phyloP scores from a whole-genome alignment of 2,329 filamentous ascomycete species.

The Hortaea werneckii region DNA sequence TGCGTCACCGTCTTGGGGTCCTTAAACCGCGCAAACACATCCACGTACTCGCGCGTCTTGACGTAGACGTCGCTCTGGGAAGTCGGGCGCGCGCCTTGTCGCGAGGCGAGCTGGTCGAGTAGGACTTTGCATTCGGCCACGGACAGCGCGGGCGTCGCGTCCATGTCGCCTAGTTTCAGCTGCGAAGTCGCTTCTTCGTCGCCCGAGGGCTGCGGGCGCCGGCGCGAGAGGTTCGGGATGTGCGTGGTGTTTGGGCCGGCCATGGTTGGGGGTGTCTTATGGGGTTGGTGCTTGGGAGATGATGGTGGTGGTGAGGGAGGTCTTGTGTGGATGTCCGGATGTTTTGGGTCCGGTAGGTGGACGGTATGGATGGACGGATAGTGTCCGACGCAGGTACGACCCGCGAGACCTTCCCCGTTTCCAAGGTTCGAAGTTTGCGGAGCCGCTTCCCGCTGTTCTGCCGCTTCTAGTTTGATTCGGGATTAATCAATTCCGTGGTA shows the following conservation, averaged over 20 bases:
- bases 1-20: constrained; percentile 89
- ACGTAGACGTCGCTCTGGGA: constrained; percentile 42
- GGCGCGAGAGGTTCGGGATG: constrained; percentile 35
- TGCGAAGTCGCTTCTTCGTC: constrained; percentile 79
- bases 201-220: constrained; percentile 58
- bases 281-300: background rate
- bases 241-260: constrained; percentile 14
- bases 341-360: no score
- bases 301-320: background rate
- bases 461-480: no score
- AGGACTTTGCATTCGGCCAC: constrained; percentile 55
- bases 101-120: constrained; percentile 4
- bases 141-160: constrained; percentile 81
- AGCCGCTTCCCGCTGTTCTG: no score
- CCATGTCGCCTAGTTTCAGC: constrained; percentile 86
- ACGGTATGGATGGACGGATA: no score
- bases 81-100: constrained; percentile 18
- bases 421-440: no score
- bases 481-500: no score
- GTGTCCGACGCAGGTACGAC: no score
- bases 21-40: constrained; percentile 92
- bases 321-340: no score
- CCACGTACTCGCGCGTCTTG: constrained; percentile 65
- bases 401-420: no score
- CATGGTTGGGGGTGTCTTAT: constrained; percentile 11